phyloP scores from a whole-genome alignment of 495 filamentous ascomycete genomes.

The Apiosordaria backusii region DNA sequence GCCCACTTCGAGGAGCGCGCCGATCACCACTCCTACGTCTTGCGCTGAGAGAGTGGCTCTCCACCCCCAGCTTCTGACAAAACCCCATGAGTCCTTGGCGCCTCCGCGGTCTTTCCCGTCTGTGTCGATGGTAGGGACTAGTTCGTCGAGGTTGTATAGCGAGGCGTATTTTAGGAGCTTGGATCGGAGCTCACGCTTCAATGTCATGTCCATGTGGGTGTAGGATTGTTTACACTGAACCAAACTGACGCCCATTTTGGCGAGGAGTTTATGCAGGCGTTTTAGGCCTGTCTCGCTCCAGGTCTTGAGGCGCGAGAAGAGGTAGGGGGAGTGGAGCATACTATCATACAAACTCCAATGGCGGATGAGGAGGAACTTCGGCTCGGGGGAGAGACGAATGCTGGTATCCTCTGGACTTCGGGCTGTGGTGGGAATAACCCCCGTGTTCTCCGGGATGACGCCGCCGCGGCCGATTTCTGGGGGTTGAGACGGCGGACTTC shows the following conservation, averaged over 20 bases:
- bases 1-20: conserved; percentile 89
- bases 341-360: conserved; percentile 98
- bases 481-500: conserved; percentile 95
- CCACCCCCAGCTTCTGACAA: conserved; percentile 97
- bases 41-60: conserved; percentile 87
- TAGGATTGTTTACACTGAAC: conserved; percentile 93
- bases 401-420: conserved; percentile 84
- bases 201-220: conserved; percentile 96
- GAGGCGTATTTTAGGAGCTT: conserved; percentile 86
- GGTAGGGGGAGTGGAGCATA: conserved; percentile 95
- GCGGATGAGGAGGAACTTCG: conserved; percentile 85
- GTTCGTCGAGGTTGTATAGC: conserved; percentile 84
- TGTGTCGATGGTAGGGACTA: conserved; percentile 68
- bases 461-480: conserved; percentile 57
- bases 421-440: conserved; percentile 83
- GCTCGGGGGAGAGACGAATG: conserved; percentile 91
- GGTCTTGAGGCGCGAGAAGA: conserved; percentile 87
- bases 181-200: conserved; percentile 83
- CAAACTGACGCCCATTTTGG: conserved; percentile 96
- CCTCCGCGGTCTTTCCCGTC: conserved; percentile 54
- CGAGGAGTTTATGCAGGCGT: conserved; percentile 89
- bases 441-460: conserved; percentile 56
- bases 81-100: conserved; percentile 86
- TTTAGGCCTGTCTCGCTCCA: conserved; percentile 90
- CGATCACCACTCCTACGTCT: conserved; percentile 85